These are phyloP conservation scores for Solanum etuberosum DNA, from an alignment of 257 asterid species.

Conservation along the genomic window DNA sequence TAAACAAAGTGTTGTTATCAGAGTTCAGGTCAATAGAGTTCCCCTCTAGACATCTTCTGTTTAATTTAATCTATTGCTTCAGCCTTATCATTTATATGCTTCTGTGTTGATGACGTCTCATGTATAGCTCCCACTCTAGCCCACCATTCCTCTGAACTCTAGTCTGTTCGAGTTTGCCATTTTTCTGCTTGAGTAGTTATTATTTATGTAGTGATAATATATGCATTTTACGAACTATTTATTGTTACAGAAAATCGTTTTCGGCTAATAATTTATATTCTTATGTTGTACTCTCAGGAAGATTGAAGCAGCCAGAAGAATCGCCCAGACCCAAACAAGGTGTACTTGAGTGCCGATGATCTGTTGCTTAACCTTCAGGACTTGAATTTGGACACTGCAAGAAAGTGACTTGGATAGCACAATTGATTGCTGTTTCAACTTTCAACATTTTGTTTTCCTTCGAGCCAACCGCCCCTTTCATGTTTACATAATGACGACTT, in stretches of 20 bases:
- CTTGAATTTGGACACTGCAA: slow-evolving; percentile 16
- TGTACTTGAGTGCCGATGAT: slow-evolving; percentile 66
- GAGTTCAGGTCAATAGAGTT: slow-evolving; percentile 54
- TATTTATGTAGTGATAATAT: too few relatives aligned
- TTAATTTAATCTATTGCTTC: not conserved
- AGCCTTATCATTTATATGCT: not conserved
- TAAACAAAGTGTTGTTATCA: slow-evolving; percentile 69
- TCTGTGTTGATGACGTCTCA: not conserved
- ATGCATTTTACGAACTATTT: not conserved
- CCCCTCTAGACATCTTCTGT: not conserved
- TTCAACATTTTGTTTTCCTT: not conserved
- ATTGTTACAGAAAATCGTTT: not conserved
- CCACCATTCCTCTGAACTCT: too few relatives aligned
- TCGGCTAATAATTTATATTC: not conserved
- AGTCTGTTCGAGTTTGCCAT: too few relatives aligned
- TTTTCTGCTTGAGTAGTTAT: too few relatives aligned
- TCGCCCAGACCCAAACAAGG: slow-evolving; percentile 65
- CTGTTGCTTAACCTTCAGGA: slow-evolving; percentile 75
- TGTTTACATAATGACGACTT: not conserved
- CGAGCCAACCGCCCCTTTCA: not conserved
- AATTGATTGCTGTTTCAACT: not conserved
- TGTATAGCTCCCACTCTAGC: not conserved
- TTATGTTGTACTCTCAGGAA: slow-evolving; percentile 35
- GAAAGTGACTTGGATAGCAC: slow-evolving; percentile 10
- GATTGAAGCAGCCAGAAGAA: slow-evolving; percentile 83